Base-by-base conservation (phyloP, 2,329 filamentous ascomycete genomes). In the Colletotrichum phormii region DNA sequence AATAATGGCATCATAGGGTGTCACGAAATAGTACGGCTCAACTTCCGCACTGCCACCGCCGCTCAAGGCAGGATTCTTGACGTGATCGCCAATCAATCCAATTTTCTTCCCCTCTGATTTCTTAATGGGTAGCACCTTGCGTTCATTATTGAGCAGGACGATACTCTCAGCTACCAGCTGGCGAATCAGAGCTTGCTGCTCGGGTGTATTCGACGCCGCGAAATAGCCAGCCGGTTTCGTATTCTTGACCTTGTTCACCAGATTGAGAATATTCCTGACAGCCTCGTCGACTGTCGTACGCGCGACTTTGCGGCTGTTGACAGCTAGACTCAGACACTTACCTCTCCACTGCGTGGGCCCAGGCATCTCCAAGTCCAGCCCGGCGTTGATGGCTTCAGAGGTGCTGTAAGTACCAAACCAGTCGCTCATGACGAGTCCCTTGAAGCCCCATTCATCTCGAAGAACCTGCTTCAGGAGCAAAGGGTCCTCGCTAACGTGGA, bases 61-160 rank as follows among this genome's bases (percentile, higher is more conserved):
- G 75, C 75, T 76, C 26, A 78, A 71, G 3, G 77, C 71, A 1
- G 78, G 75, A 31, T 74, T 72, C 63, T 77, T 78, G 59, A 77
- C 65, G 53, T 80, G 72, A 33, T 74, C 76, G 5, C 78, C 78
- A 18, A 79, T 74, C 3, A 80, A 51, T 0, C 46, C 73, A 4
- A 75, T 67, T 1, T 12, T 42, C 75, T 89, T 91, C 76, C 89
- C 90, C 35, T 89, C 84, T 75, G 35, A 18, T 4, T 89, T 91
- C 26, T 87, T 87, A 2, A 93, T 80, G 0, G 93, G 93, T 0
- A 95, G 83, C 0, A 92, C 79, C 8, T 84, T 84, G 35, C 87
- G 86, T 13, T 94, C 88, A 75, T 95, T 95, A 82, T 95, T 94
- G 57, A 95, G 83, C n/a, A 95, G 84, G 1, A 95, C 92, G 11